phyloP scores from a whole-genome alignment of 768 basidiomycete species.

The Lentinula raphanica region DNA sequence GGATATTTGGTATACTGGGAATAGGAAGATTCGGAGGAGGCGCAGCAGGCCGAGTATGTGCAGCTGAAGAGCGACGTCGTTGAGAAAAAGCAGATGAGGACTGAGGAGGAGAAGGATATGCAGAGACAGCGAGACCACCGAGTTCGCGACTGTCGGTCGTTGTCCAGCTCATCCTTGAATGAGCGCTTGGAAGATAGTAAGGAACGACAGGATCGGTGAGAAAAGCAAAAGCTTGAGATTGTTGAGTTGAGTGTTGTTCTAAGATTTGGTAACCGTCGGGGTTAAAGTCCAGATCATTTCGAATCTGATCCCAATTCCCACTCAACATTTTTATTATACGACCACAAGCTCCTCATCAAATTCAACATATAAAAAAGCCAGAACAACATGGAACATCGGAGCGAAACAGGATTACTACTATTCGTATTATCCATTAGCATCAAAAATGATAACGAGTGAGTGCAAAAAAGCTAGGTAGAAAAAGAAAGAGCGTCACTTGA shows the following conservation, averaged over 20 bases:
- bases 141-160: background rate
- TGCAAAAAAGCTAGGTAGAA: background rate
- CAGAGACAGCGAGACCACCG: conserved; percentile 1
- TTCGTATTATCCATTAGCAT: background rate
- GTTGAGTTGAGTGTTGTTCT: background rate
- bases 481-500: conserved; percentile 5
- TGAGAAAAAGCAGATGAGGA: conserved; percentile 32
- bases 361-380: background rate
- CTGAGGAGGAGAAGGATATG: conserved; percentile 3
- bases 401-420: background rate
- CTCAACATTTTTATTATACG: background rate
- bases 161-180: conserved; percentile 1
- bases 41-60: conserved; percentile 56
- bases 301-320: background rate
- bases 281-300: background rate
- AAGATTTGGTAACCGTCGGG: background rate
- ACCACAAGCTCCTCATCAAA: background rate
- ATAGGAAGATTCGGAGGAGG: conserved; percentile 76
- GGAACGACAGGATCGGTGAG: background rate
- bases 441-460: background rate
- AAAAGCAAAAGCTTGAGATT: background rate
- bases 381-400: background rate
- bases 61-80: conserved; percentile 67
- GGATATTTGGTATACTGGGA: conserved; percentile 51
- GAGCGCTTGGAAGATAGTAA: background rate